phyloP scores from a whole-genome alignment of 306 rosid genomes.

The Gynostemma pentaphyllum region DNA sequence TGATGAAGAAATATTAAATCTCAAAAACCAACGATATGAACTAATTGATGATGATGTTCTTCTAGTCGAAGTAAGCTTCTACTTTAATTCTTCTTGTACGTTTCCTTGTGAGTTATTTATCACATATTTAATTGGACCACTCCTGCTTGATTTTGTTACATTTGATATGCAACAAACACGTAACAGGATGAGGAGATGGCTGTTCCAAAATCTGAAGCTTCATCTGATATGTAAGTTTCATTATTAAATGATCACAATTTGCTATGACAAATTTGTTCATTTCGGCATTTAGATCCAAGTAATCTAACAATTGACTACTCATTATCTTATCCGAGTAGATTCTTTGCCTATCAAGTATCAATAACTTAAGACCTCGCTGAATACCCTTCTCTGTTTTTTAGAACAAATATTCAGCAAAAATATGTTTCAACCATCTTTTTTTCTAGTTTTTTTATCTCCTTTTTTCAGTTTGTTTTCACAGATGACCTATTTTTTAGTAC shows the following conservation, averaged over 20 bases:
- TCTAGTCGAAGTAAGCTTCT: conserved; percentile 28
- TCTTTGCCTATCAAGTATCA: background rate
- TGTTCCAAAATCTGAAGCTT: conserved; percentile 23
- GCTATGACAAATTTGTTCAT: background rate
- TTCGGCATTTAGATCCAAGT: background rate
- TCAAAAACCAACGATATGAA: conserved; percentile 44
- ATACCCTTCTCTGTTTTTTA: background rate
- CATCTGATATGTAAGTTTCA: conserved; percentile 38
- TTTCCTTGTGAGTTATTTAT: background rate
- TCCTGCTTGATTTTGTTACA: background rate
- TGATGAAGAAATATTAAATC: conserved; percentile 44
- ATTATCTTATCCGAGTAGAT: background rate
- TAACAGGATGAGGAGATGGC: conserved; percentile 32
- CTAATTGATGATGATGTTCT: conserved; percentile 19
- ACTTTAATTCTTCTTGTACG: conserved; percentile 2
- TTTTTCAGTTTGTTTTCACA: no score
- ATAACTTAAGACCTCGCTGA: background rate
- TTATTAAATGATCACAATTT: background rate
- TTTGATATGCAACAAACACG: no score
- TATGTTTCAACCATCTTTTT: no score
- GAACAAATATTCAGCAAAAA: no score
- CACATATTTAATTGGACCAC: background rate
- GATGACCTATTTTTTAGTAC: no score
- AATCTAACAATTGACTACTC: background rate
- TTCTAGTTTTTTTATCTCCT: no score